Evolutionary conservation across 495 filamentous ascomycete genomes (phyloP).

Genomic region (Penicillium canescens): DNA sequence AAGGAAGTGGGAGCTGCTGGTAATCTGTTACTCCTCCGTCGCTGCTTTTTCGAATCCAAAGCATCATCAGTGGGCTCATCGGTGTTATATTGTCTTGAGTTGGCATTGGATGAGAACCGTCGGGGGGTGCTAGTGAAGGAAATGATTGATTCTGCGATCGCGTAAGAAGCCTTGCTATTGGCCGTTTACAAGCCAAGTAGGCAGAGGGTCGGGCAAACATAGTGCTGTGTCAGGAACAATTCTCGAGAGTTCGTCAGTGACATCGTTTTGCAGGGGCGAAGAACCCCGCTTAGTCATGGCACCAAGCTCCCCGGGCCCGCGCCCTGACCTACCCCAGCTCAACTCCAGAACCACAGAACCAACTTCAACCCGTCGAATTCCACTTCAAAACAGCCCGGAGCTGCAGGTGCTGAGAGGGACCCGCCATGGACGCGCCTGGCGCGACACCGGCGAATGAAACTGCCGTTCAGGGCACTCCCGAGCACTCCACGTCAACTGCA

Average conservation of each 20-base stretch:
- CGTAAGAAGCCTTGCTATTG: constrained; percentile 20
- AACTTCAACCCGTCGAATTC: constrained; percentile 23
- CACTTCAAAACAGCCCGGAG: constrained; percentile 19
- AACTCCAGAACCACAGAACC: constrained; percentile 17
- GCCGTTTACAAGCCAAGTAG: constrained; percentile 31
- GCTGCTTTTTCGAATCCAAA: constrained; percentile 37
- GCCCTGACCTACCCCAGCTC: constrained; percentile 22
- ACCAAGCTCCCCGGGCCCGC: constrained; percentile 10
- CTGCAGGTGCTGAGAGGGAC: constrained; percentile 33
- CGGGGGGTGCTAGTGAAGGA: constrained; percentile 30
- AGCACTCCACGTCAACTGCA: constrained; percentile 18
- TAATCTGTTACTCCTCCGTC: constrained; percentile 43
- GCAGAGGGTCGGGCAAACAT: constrained; percentile 43
- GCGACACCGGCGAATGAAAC: constrained; percentile 32
- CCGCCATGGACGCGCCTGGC: constrained; percentile 49
- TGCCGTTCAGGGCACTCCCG: constrained; percentile 18
- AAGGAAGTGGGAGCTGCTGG: constrained; percentile 56
- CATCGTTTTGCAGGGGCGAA: constrained; percentile 16
- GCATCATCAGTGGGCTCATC: constrained; percentile 17
- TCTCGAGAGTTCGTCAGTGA: constrained; percentile 7
- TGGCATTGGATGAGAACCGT: constrained; percentile 53
- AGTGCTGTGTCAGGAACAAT: constrained; percentile 1
- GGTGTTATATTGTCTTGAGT: constrained; percentile 31
- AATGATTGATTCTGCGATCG: constrained; percentile 33
- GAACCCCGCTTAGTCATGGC: constrained; percentile 27